A percentile compares a stretch with the other conserved stretches of the same genome.
Conservation (phyloP, 1,284 basidiomycete genomes). For the Entoloma clypeatum region DNA sequence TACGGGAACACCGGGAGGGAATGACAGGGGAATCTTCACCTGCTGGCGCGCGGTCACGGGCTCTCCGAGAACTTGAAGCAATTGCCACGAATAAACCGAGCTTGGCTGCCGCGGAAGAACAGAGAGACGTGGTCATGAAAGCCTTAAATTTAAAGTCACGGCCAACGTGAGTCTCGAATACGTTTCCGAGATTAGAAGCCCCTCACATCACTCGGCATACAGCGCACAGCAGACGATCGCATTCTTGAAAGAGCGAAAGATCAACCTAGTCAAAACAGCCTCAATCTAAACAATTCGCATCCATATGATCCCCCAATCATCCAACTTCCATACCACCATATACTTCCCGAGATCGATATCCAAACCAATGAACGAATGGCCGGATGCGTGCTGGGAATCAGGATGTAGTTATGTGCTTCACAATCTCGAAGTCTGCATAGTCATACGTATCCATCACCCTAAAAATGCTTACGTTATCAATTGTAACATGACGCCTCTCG, state of each 20-base stretch:
- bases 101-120: slow-evolving; percentile 10
- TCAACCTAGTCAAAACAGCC: neutral
- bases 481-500: no score
- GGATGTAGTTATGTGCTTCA: no score
- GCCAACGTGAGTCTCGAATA: slow-evolving; percentile 25
- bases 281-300: no score
- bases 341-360: no score
- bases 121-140: slow-evolving; percentile 22
- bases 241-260: slow-evolving; percentile 13
- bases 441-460: no score
- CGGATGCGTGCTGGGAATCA: no score
- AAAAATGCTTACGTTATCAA: no score
- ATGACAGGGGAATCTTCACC: slow-evolving; percentile 4
- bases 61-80: neutral
- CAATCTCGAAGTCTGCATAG: no score
- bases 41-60: slow-evolving; percentile 16
- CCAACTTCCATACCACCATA: no score
- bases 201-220: neutral
- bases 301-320: no score
- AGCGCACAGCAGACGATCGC: slow-evolving; percentile 21
- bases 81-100: slow-evolving; percentile 4
- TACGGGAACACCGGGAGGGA: slow-evolving; percentile 42
- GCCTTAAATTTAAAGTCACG: slow-evolving; percentile 24
- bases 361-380: no score
- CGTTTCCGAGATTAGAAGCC: neutral